Percentiles rank a stretch among this genome's conserved stretches.
phyloP scores from a whole-genome alignment of 352 stramenopile genomes.

The Bremia lactucae region DNA sequence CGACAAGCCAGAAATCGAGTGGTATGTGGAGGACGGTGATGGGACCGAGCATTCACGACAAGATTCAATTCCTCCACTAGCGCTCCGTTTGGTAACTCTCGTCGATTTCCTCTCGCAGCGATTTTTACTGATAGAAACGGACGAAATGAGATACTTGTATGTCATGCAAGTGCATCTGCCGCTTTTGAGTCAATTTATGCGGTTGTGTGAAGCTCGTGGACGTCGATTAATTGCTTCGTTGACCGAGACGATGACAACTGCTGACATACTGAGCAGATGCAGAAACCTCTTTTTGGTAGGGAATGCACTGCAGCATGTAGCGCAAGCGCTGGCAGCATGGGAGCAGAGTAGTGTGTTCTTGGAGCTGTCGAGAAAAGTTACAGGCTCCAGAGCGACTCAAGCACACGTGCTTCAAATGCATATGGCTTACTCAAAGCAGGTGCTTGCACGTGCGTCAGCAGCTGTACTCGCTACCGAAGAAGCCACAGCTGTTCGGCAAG shows the following conservation, averaged over 20 bases:
- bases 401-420: conserved; percentile 52
- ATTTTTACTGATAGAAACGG: conserved; percentile 48
- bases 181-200: conserved; percentile 30
- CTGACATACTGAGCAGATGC: conserved; percentile 7
- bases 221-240: conserved; percentile 5
- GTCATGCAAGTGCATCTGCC: conserved; percentile 55
- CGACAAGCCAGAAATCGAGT: conserved; percentile 9
- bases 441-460: conserved; percentile 38
- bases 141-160: conserved; percentile 69
- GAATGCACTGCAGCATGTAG: conserved; percentile 38
- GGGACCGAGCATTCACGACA: conserved; percentile 1
- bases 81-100: conserved; percentile 32
- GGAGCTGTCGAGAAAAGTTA: conserved; percentile 47
- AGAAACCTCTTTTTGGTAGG: conserved; percentile 33
- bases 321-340: conserved; percentile 33
- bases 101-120: conserved; percentile 61
- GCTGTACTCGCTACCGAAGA: conserved; percentile 57
- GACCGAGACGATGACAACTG: conserved; percentile 5
- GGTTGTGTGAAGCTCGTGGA: conserved; percentile 21
- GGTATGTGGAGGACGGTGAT: conserved; percentile 12
- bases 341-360: conserved; percentile 63
- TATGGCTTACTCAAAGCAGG: conserved; percentile 39
- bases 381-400: conserved; percentile 40
- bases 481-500: conserved; percentile 54
- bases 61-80: conserved; percentile 17